Percentiles rank a stretch among this genome's conserved stretches.
Conservation (phyloP, 2,329 filamentous ascomycete species). For the Talaromyces piceae region DNA sequence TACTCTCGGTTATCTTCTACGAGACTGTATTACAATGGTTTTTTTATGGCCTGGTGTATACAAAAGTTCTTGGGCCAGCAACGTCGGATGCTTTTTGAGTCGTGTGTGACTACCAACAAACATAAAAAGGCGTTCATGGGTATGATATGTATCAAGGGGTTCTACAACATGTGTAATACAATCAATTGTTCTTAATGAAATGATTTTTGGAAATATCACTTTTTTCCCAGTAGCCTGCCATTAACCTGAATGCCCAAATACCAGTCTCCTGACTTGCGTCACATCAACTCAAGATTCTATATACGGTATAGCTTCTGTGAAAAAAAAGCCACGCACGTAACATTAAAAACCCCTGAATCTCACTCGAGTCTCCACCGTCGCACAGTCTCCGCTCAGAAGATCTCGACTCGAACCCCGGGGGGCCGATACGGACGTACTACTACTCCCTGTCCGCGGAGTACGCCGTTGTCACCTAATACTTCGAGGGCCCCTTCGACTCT, state of each 20-base stretch:
- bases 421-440: too few species aligned
- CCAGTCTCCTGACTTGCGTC: neutral
- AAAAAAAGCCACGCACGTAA: too few species aligned
- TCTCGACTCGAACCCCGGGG: too few species aligned
- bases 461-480: too few species aligned
- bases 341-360: too few species aligned
- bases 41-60: neutral
- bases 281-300: neutral
- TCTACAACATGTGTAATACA: too few species aligned
- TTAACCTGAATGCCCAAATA: neutral
- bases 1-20: neutral
- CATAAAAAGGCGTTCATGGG: neutral
- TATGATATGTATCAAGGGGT: neutral
- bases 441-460: too few species aligned
- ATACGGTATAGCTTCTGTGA: too few species aligned
- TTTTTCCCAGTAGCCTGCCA: neutral
- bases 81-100: neutral
- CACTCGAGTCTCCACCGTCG: too few species aligned
- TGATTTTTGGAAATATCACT: neutral
- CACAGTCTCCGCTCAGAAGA: too few species aligned
- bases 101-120: neutral
- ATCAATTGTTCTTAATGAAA: neutral
- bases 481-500: too few species aligned
- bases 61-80: neutral
- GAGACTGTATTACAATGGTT: slow-evolving; percentile 1